These are phyloP conservation scores for Phenoliferia sp. DNA, from an alignment of 1,284 basidiomycete genomes.

Conservation along the genomic window DNA sequence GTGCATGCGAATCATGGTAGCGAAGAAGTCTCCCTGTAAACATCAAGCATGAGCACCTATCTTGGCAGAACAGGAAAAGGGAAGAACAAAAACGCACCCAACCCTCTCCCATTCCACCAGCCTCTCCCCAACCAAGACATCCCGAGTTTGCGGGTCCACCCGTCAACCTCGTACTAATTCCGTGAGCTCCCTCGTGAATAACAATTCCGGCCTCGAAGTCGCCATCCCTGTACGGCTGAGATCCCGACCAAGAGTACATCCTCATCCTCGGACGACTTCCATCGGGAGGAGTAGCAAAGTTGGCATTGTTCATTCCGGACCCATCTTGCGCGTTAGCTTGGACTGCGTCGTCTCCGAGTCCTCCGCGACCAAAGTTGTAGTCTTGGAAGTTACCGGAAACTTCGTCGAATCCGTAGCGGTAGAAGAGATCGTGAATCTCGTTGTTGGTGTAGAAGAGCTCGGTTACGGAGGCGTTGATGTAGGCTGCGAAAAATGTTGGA, in stretches of 20 bases:
- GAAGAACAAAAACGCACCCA: slow-evolving; percentile 3
- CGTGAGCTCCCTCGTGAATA: slow-evolving; percentile 40
- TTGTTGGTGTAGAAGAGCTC: slow-evolving; percentile 93
- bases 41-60: neutral
- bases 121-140: slow-evolving; percentile 91
- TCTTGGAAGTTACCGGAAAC: slow-evolving; percentile 90
- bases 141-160: slow-evolving; percentile 89
- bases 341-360: slow-evolving; percentile 78
- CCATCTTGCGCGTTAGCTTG: slow-evolving; percentile 94
- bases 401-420: slow-evolving; percentile 74
- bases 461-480: slow-evolving; percentile 77
- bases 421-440: slow-evolving; percentile 51
- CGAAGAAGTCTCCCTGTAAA: slow-evolving; percentile 26
- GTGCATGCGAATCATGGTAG: slow-evolving; percentile 32
- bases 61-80: neutral
- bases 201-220: slow-evolving; percentile 63
- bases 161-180: slow-evolving; percentile 85
- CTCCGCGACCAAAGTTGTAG: slow-evolving; percentile 87
- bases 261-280: slow-evolving; percentile 74
- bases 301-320: slow-evolving; percentile 69
- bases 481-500: slow-evolving; percentile 48
- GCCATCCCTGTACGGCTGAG: slow-evolving; percentile 82
- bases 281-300: slow-evolving; percentile 52
- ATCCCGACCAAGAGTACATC: slow-evolving; percentile 95
- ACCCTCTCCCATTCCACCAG: slow-evolving; percentile 76